Conservation (phyloP, 495 filamentous ascomycete species). For the Lophium mytilinum region DNA sequence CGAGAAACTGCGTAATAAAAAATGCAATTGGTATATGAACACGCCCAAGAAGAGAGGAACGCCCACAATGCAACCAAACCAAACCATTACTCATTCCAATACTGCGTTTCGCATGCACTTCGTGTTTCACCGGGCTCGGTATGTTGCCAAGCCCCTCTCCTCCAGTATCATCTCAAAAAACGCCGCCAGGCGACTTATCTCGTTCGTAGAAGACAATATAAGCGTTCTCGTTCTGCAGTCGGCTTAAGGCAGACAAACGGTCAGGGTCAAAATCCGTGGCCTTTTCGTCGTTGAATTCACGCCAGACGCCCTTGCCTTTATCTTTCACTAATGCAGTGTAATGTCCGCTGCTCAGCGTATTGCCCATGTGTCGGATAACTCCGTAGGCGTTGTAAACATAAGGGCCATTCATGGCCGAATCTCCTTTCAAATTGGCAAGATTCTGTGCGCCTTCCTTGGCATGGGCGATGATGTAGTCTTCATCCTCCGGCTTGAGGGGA, state of each 20-base stretch:
- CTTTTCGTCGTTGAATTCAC: conserved; percentile 56
- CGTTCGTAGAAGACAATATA: conserved; percentile 58
- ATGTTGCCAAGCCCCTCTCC: too few relatives aligned
- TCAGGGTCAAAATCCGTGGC: conserved; percentile 51
- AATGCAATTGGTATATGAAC: too few relatives aligned
- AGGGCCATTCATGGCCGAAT: conserved; percentile 50
- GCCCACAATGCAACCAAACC: too few relatives aligned
- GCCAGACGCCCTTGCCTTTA: conserved; percentile 53
- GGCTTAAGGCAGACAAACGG: conserved; percentile 39
- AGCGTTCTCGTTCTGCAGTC: conserved; percentile 54
- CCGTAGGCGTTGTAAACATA: conserved; percentile 67
- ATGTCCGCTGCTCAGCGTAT: conserved; percentile 56
- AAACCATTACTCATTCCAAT: too few relatives aligned
- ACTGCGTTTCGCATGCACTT: too few relatives aligned
- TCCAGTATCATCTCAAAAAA: neutral
- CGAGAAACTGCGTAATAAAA: too few relatives aligned
- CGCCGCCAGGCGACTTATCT: neutral
- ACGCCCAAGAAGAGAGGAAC: too few relatives aligned
- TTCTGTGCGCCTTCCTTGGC: neutral
- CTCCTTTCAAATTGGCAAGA: conserved; percentile 18
- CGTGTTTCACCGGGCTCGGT: too few relatives aligned
- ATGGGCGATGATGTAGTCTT: conserved; percentile 15
- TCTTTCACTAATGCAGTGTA: conserved; percentile 62
- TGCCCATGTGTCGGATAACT: conserved; percentile 60
- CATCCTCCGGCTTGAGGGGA: conserved; percentile 28